These are phyloP conservation scores for Pseudogymnoascus sp. DNA, from an alignment of 2,329 filamentous ascomycete genomes.

Conservation along the genomic window DNA sequence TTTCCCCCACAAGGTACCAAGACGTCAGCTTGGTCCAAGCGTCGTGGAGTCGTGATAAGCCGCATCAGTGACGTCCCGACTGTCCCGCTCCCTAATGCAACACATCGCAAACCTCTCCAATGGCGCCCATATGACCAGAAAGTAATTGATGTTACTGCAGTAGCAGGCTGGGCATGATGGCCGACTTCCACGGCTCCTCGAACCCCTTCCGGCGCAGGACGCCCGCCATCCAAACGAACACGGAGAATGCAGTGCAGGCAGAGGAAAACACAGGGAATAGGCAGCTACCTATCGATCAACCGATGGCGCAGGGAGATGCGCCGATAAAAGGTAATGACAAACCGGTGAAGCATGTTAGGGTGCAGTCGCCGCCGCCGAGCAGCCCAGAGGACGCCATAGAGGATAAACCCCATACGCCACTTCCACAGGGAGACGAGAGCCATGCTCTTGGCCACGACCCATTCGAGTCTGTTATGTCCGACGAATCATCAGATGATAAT, in stretches of 20 bases:
- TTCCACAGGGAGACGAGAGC: slow-evolving; percentile 25
- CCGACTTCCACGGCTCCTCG: slow-evolving; percentile 23
- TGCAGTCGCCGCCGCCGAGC: slow-evolving; percentile 57
- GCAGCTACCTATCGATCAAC: slow-evolving; percentile 2
- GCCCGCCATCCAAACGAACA: slow-evolving; percentile 4
- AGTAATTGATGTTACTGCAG: not conserved
- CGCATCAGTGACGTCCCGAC: slow-evolving; percentile 1
- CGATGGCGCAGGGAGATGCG: slow-evolving; percentile 12
- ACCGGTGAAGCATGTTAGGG: slow-evolving; percentile 60
- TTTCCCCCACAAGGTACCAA: not conserved
- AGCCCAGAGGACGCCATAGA: slow-evolving; percentile 24
- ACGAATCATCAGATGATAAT: slow-evolving; percentile 24
- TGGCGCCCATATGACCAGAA: slow-evolving; percentile 5
- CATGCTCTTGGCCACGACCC: slow-evolving; percentile 22
- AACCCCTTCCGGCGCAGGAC: slow-evolving; percentile 27
- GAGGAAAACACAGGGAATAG: not conserved
- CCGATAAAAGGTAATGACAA: slow-evolving; percentile 33
- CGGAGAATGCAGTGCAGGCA: not conserved
- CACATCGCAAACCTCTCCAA: not conserved
- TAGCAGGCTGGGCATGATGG: slow-evolving; percentile 20
- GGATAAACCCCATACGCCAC: slow-evolving; percentile 23
- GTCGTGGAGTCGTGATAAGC: not conserved
- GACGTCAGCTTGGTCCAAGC: slow-evolving; percentile 7
- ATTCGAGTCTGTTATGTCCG: slow-evolving; percentile 28
- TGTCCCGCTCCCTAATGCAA: not conserved